Evolutionary conservation across 1,284 basidiomycete genomes (phyloP).

Genomic region (Irpex lacteus): DNA sequence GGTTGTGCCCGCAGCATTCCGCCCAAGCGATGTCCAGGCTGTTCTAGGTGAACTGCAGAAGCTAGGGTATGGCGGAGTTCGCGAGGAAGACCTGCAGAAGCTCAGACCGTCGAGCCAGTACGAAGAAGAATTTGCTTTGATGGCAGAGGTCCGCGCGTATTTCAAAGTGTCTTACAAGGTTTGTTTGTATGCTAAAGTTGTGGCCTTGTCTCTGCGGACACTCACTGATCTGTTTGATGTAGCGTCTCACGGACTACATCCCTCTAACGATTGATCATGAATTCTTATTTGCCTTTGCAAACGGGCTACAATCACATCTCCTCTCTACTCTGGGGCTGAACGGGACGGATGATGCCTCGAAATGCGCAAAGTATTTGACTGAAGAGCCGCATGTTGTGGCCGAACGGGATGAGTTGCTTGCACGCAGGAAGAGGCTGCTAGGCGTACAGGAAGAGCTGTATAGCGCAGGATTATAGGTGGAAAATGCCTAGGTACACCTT

Average conservation of each 20-base stretch:
- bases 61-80: conserved; percentile 32
- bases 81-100: conserved; percentile 36
- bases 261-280: conserved; percentile 44
- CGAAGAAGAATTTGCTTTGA: conserved; percentile 44
- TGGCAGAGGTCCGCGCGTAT: conserved; percentile 52
- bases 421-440: conserved; percentile 29
- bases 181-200: conserved; percentile 3
- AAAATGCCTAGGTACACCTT: background rate
- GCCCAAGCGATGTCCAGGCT: too few species aligned
- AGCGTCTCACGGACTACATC: conserved; percentile 49
- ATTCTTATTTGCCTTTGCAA: conserved; percentile 38
- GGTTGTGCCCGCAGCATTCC: too few species aligned
- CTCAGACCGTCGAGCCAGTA: conserved; percentile 40
- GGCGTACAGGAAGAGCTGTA: conserved; percentile 31
- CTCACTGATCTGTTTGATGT: background rate
- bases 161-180: conserved; percentile 52
- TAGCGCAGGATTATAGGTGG: conserved; percentile 9
- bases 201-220: background rate
- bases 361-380: conserved; percentile 36
- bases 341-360: conserved; percentile 33
- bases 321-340: conserved; percentile 37
- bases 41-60: conserved; percentile 31
- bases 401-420: conserved; percentile 32
- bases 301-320: conserved; percentile 34
- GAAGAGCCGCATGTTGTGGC: conserved; percentile 38